Conservation (phyloP, 164 flowering plant genomes). For the Euptelea pleiosperma region DNA sequence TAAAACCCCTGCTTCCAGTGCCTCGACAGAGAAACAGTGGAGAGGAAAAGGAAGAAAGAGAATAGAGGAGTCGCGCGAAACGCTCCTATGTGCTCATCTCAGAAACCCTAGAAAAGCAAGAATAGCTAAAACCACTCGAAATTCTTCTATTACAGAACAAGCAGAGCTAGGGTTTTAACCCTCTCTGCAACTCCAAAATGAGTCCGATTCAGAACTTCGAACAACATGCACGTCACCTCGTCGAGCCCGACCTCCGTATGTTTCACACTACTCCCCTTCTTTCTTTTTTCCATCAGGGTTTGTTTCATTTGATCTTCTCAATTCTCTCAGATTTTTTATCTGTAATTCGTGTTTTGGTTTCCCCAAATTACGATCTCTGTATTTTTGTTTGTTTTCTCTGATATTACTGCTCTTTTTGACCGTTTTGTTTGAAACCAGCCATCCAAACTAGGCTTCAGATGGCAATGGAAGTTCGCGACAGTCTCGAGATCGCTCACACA, state of each 20-base stretch:
- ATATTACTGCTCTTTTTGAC: background rate
- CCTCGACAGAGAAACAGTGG: too few relatives aligned
- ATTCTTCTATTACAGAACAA: background rate
- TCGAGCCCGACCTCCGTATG: conserved; percentile 74
- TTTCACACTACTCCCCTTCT: conserved; percentile 9
- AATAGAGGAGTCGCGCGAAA: too few relatives aligned
- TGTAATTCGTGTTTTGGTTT: too few relatives aligned
- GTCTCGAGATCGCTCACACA: conserved; percentile 91
- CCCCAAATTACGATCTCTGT: too few relatives aligned
- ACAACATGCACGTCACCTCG: conserved; percentile 69
- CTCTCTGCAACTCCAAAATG: conserved; percentile 36
- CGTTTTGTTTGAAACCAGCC: conserved; percentile 35
- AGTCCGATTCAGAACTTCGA: conserved; percentile 97
- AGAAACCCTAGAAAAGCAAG: conserved; percentile 10
- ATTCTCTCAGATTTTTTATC: background rate
- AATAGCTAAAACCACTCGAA: background rate
- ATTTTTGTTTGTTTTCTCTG: too few relatives aligned
- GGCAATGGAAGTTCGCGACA: conserved; percentile 95
- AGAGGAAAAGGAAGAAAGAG: too few relatives aligned
- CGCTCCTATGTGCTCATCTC: too few relatives aligned
- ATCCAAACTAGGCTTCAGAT: conserved; percentile 72
- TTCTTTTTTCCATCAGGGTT: background rate
- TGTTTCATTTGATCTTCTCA: background rate
- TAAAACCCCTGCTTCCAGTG: too few relatives aligned
- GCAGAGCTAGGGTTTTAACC: conserved; percentile 13